Evolutionary conservation across 805 yeast genomes (phyloP).

Genomic region (Ogataea dorogensis): DNA sequence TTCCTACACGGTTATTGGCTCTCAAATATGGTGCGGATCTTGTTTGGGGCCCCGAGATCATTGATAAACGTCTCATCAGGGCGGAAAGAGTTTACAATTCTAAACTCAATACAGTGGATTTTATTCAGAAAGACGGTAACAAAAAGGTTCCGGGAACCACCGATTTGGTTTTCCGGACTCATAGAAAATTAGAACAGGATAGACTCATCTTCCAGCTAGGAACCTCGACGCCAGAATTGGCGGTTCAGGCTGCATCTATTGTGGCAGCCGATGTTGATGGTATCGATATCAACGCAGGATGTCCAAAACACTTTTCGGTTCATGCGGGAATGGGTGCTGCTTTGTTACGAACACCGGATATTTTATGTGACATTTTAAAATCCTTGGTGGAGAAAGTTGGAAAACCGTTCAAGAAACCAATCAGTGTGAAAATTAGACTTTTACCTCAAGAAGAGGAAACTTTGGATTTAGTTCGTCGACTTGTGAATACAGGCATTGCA

Average conservation of each 20-base stretch:
- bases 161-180: slow-evolving; percentile 66
- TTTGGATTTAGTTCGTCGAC: slow-evolving; percentile 50
- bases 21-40: slow-evolving; percentile 86
- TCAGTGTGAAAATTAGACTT: slow-evolving; percentile 86
- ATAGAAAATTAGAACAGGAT: slow-evolving; percentile 57
- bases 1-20: slow-evolving; percentile 82
- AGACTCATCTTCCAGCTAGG: slow-evolving; percentile 88
- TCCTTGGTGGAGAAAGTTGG: slow-evolving; percentile 80
- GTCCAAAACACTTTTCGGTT: slow-evolving; percentile 93
- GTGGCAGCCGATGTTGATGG: slow-evolving; percentile 88
- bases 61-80: slow-evolving; percentile 77
- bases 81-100: slow-evolving; percentile 66
- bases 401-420: slow-evolving; percentile 68
- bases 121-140: slow-evolving; percentile 39
- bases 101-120: slow-evolving; percentile 60
- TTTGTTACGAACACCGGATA: slow-evolving; percentile 75
- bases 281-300: slow-evolving; percentile 92
- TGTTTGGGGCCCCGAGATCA: slow-evolving; percentile 95
- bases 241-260: slow-evolving; percentile 81
- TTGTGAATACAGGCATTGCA: slow-evolving; percentile 75
- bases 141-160: slow-evolving; percentile 46
- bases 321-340: slow-evolving; percentile 99
- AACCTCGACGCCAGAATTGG: slow-evolving; percentile 76
- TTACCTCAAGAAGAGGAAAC: slow-evolving; percentile 64
- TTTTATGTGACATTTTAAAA: slow-evolving; percentile 63